Percentiles rank a stretch among this genome's conserved stretches.
These are phyloP conservation scores for Grigorovia yakushimaensis DNA, from an alignment of 805 yeast species.

Conservation along the genomic window DNA sequence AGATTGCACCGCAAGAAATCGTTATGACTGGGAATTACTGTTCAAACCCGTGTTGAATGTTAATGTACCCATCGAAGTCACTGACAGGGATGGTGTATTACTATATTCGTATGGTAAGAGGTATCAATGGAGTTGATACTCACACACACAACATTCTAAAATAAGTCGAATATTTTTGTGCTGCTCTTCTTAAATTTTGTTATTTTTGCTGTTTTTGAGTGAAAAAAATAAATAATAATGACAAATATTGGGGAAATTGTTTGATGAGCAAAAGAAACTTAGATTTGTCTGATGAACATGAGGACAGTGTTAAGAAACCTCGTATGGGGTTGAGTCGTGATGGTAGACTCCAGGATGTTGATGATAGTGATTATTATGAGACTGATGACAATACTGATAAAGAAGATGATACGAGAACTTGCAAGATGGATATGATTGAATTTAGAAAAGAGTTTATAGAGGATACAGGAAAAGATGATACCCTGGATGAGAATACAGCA, in stretches of 20 bases:
- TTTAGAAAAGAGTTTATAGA: constrained; percentile 21
- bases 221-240: too few species aligned
- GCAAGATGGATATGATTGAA: constrained; percentile 6
- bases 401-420: constrained; percentile 1
- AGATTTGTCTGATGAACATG: neutral
- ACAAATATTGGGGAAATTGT: too few species aligned
- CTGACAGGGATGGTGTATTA: constrained; percentile 33
- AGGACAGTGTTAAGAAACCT: too few species aligned
- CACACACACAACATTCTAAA: too few species aligned
- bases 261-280: neutral
- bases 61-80: constrained; percentile 28
- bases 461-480: constrained; percentile 1
- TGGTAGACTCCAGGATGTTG: neutral
- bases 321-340: too few species aligned
- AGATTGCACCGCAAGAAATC: constrained; percentile 31
- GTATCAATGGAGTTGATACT: neutral
- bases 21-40: constrained; percentile 32
- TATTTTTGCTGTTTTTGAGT: neutral
- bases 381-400: constrained; percentile 5
- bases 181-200: neutral
- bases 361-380: neutral
- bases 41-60: constrained; percentile 29
- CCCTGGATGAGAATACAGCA: neutral
- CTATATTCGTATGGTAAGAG: constrained; percentile 29
- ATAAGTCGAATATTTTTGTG: neutral